These are phyloP conservation scores for Pythium monospermum DNA, from an alignment of 352 stramenopile species.

Conservation along the genomic window DNA sequence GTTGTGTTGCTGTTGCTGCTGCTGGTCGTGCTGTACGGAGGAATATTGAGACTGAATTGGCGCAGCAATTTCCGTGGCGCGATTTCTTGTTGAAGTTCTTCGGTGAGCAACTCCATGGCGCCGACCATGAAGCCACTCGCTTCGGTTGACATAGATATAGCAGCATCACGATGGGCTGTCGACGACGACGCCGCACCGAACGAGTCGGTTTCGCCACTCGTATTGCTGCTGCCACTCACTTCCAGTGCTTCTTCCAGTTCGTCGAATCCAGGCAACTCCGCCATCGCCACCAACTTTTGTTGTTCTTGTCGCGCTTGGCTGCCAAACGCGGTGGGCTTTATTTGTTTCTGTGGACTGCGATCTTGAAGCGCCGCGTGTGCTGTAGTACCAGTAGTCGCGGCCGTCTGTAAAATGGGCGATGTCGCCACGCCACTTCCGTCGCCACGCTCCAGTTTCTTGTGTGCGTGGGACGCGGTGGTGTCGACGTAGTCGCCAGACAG, in stretches of 20 bases:
- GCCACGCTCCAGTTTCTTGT: conserved; percentile 2
- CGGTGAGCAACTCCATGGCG: conserved; percentile 46
- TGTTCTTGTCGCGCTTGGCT: too few relatives aligned
- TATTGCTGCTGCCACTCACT: conserved; percentile 1
- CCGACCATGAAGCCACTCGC: conserved; percentile 2
- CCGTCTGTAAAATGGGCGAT: too few relatives aligned
- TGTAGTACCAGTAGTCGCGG: too few relatives aligned
- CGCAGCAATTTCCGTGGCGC: conserved; percentile 58
- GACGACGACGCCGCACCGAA: neutral
- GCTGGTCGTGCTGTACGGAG: conserved; percentile 21
- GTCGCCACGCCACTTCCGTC: too few relatives aligned
- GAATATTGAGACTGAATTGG: conserved; percentile 79
- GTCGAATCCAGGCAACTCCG: conserved; percentile 1
- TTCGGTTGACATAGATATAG: neutral
- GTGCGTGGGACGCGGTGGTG: neutral
- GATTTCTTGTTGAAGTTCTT: conserved; percentile 67
- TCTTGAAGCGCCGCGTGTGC: too few relatives aligned
- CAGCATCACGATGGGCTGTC: neutral
- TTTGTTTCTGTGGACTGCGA: too few relatives aligned
- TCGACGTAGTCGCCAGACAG: neutral
- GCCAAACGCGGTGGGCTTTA: too few relatives aligned
- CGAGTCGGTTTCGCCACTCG: neutral
- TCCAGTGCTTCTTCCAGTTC: conserved; percentile 1
- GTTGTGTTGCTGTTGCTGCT: neutral
- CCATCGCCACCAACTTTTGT: conserved; percentile 1